Evolutionary conservation across 176 grass and related monocot genomes (phyloP), one percentile per base, ranked within the genome.

Genomic region (Tuctoria greenei): DNA sequence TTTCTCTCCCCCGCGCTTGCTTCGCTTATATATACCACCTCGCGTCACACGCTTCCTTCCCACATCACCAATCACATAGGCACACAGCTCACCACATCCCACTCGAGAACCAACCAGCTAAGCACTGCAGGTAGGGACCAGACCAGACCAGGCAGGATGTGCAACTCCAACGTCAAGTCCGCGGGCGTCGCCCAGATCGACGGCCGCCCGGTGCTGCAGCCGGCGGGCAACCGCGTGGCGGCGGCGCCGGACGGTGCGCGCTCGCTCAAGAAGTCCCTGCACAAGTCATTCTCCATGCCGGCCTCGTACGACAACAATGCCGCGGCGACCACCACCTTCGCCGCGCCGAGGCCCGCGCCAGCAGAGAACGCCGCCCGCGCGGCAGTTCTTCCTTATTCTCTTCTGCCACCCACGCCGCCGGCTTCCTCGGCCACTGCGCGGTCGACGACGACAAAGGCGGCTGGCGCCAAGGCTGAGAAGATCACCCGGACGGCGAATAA

Each of bases 151-250:
- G 41, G 16, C 70, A 95, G 3, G 59, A 97, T 93, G 95, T 97
- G 95, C 84, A 97, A 88, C 72, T 90, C 91, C 60, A 93, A 89
- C 76, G 77, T 91, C 82, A 93, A 93, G 85, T 86, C 91, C 14
- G 64, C 70, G 71, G 61, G 55, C 36, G 87, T 87, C 41, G 87
- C 78, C 8, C 77, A 91, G 80, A 97, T 97, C 72, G 86, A 89
- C 63, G 95, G 91, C 16, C 81, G 95, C 51, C 84, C 91, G 43
- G 95, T 97, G 38, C 71, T 97, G 62, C 95, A 93, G 87, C 95
- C 95, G 50, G 86, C 88, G 16, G 83, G 88, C 44, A 97, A 97
- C 79, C 88, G 86, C 79, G 88, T 97, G 20, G 79, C 88, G 1
- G 76, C 88, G 0, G 67, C 76, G 44, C 17, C 74, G 23, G 87